A percentile compares a stretch with the other conserved stretches of the same genome.
Conservation (phyloP, 257 asterid genomes). For the Lantana camara region DNA sequence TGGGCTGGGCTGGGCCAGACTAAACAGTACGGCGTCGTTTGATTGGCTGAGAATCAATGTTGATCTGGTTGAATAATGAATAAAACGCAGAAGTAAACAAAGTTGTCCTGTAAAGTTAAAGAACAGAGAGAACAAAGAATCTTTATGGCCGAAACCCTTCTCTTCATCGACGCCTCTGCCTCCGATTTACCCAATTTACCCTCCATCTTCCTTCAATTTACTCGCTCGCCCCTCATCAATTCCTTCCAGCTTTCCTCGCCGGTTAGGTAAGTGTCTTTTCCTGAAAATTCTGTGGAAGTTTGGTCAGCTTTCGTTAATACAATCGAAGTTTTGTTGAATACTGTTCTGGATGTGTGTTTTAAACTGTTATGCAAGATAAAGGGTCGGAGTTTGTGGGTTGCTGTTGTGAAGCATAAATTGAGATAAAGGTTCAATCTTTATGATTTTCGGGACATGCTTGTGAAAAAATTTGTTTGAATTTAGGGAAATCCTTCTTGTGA, state of each 20-base stretch:
- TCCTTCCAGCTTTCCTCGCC: slow-evolving; percentile 30
- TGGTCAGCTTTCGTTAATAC: slow-evolving; percentile 2
- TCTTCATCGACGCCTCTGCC: slow-evolving; percentile 32
- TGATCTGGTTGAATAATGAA: background rate
- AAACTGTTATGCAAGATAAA: background rate
- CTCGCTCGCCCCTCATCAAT: slow-evolving; percentile 5
- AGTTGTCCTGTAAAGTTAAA: background rate
- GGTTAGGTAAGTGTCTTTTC: slow-evolving; percentile 35
- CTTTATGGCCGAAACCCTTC: slow-evolving; percentile 65
- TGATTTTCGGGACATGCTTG: slow-evolving; percentile 5
- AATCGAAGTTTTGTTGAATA: background rate
- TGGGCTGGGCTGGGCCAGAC: slow-evolving; percentile 9
- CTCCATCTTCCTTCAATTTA: slow-evolving; percentile 21
- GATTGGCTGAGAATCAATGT: background rate
- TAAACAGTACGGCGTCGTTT: background rate
- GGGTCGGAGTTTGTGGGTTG: slow-evolving; percentile 17
- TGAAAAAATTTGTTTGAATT: background rate
- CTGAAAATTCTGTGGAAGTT: background rate
- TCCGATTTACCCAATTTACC: slow-evolving; percentile 30
- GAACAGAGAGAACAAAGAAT: slow-evolving; percentile 37
- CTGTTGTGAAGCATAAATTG: background rate
- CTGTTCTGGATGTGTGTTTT: background rate
- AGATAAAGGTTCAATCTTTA: background rate
- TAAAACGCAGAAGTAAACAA: slow-evolving; percentile 6
- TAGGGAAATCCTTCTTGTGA: background rate